A percentile compares a stretch with the other conserved stretches of the same genome.
Conservation (phyloP, 768 basidiomycete genomes). For the Trametes cinnabarina region DNA sequence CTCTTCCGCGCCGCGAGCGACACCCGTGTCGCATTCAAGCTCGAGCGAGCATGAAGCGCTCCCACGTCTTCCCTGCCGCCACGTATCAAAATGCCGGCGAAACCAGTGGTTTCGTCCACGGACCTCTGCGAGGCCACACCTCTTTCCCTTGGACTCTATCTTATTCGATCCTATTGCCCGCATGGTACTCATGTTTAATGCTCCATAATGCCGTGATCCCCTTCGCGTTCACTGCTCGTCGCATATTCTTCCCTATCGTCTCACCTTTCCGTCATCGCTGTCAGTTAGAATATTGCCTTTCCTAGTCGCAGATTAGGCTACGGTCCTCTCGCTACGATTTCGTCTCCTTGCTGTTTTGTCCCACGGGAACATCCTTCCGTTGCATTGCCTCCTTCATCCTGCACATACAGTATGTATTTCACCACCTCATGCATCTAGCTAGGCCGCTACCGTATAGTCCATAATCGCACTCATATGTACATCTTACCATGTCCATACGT, state of each 20-base stretch:
- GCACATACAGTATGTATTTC: constrained; percentile 22
- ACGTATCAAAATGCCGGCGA: constrained; percentile 18
- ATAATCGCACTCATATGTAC: constrained; percentile 18
- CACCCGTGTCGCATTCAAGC: constrained; percentile 68
- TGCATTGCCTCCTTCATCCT: constrained; percentile 18
- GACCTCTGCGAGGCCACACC: constrained; percentile 12
- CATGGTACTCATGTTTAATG: constrained; percentile 21
- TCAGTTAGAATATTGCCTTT: constrained; percentile 19
- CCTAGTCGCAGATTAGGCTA: constrained; percentile 23
- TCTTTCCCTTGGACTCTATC: constrained; percentile 18
- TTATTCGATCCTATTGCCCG: constrained; percentile 22
- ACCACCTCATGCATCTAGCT: constrained; percentile 18
- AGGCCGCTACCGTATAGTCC: constrained; percentile 18
- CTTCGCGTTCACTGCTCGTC: constrained; percentile 13
- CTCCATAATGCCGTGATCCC: constrained; percentile 15
- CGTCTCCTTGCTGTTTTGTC: constrained; percentile 19
- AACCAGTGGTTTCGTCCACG: constrained; percentile 8
- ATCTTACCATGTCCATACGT: constrained; percentile 16
- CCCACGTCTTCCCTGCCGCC: constrained; percentile 9
- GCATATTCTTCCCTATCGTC: constrained; percentile 8
- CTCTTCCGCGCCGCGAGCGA: constrained; percentile 73
- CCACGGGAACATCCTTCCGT: constrained; percentile 11
- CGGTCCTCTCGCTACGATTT: constrained; percentile 18
- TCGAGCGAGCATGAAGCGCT: constrained; percentile 46
- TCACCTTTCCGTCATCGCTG: constrained; percentile 14